Base-by-base conservation (phyloP, 345 rosid genomes). In the Linum trigynum region DNA sequence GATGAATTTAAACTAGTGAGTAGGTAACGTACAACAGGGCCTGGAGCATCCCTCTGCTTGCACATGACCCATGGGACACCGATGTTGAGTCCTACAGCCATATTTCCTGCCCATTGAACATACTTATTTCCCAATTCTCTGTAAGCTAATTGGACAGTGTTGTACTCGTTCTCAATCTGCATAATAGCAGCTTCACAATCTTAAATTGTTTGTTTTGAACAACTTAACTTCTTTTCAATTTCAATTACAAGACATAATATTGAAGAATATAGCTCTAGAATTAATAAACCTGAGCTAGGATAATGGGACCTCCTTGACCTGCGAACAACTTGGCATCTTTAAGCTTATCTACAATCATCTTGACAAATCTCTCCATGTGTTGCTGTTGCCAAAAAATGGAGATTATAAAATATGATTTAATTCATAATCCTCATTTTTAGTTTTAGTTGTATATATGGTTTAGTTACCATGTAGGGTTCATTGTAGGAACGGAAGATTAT, bases 61-160 rank as follows among this genome's bases (percentile, higher is more conserved):
- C 97, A 88, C 97, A 94, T 88, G 53, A 84, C 71, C 99, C 99
- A 94, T 48, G 99, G 99, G 39, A 94, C 84, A 14, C 92, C 92
- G n/a, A 75, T 64, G 2, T 88, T 45, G 63, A 79, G 68, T 5
- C 71, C 77, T 58, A 80, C 39, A 12, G 89, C 97, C 68, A 90
- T 48, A 12, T 83, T 77, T 66, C 82, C 80, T 35, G 95, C 87
- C 96, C 99, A 90, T 37, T 83, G 83, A 65, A 86, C 71, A 72
- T 94, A 94, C n/a, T 65, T 76, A 15, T 62, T 38, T 5, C 97
- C 99, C n/a, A 41, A 56, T 59, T 85, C 83, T 75, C 69, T 77
- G 61, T 80, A 94, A 39, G 95, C 86, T 3, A 65, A 77, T 75
- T 86, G 86, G 60, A 94, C 80, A 0, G 90, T 83, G 56, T 80